Base-by-base conservation (phyloP, 495 filamentous ascomycete species). In the Hypoxylon perforatum region DNA sequence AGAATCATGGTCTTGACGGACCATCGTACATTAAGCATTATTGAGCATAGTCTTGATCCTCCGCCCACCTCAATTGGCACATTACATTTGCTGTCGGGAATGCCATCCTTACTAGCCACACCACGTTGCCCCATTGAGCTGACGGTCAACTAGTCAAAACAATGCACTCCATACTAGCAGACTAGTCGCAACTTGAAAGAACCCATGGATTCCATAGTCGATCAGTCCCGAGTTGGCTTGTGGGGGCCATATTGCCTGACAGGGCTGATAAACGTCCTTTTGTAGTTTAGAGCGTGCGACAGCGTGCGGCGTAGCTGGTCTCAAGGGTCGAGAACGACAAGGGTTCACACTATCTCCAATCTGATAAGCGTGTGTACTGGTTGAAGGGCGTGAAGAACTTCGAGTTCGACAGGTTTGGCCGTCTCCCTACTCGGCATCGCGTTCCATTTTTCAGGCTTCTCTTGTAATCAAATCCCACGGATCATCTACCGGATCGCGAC, bases 21-120 rank as follows among this genome's bases (percentile, higher is more conserved):
- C 41, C 28, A 47, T 19, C n/a, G n/a, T n/a, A n/a, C n/a, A 6
- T 41, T 56, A n/a, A n/a, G n/a, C n/a, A n/a, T 36, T 22, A 41
- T 55, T 47, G 38, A 41, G 58, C 28, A 33, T 64, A 58, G 55
- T 9, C 23, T 10, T 50, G 35, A 50, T 55, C 49, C 49, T 55
- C 11, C 28, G 17, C 9, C 21, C 41, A 4, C 28, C 55, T 60
- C 60, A 33, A n/a, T n/a, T n/a, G n/a, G 63, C 55, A 47, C 44
- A 21, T 47, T 47, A 6, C 12, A 8, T 47, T 47, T 14, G 14
- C 23, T 39, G 33, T 60, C 21, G 17, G 44, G 25, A 48, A 42
- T 18, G 25, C 44, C 21, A 62, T 47, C 39, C 42, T 23, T 28
- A 53, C 22, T 22, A n/a, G n/a, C n/a, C n/a, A 21, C 21, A 42